phyloP scores from a whole-genome alignment of 2,329 filamentous ascomycete species.

The Fulvia fulva region DNA sequence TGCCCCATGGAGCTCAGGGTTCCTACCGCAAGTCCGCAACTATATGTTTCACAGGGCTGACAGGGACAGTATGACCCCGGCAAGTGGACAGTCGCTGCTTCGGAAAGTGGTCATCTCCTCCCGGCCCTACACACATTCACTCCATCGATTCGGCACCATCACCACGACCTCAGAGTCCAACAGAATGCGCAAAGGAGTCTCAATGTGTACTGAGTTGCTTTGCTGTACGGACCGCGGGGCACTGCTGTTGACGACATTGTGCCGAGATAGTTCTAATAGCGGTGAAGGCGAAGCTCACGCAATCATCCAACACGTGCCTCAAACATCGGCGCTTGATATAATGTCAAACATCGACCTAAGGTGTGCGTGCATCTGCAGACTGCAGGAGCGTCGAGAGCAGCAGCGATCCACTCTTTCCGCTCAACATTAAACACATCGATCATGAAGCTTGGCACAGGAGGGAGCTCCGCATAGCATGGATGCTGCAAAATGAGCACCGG shows the following conservation, averaged over 20 bases:
- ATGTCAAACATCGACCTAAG: too few relatives aligned
- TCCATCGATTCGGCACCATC: not conserved
- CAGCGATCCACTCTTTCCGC: too few relatives aligned
- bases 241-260: not conserved
- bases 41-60: not conserved
- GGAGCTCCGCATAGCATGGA: too few relatives aligned
- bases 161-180: not conserved
- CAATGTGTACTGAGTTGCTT: not conserved
- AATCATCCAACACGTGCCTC: not conserved
- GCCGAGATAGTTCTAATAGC: not conserved
- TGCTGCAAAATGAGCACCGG: too few relatives aligned
- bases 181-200: not conserved
- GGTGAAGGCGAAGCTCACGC: not conserved
- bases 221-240: not conserved
- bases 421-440: too few relatives aligned
- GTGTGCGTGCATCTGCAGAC: too few relatives aligned
- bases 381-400: too few relatives aligned
- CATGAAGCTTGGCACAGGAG: too few relatives aligned
- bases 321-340: too few relatives aligned
- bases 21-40: not conserved
- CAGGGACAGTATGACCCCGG: not conserved
- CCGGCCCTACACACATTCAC: not conserved
- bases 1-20: not conserved
- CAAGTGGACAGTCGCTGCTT: not conserved
- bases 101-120: not conserved